Evolutionary conservation across 2,329 filamentous ascomycete species (phyloP).

Genomic region (Venturiaceae sp.): DNA sequence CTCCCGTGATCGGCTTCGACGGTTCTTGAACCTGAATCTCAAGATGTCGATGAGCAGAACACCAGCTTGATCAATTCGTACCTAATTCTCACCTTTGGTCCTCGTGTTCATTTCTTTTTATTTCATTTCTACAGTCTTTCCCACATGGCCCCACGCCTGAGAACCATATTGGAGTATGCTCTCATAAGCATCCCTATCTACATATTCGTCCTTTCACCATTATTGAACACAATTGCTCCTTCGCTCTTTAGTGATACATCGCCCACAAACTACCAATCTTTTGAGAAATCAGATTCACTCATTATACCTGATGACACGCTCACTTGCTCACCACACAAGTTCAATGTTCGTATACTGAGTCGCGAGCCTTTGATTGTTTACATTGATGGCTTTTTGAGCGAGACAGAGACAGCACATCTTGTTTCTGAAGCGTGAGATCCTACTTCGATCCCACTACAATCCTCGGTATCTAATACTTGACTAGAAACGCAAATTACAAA

Average conservation of each 20-base stretch:
- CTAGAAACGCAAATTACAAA: constrained; percentile 38
- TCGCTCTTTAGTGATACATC: neutral
- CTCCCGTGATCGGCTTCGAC: neutral
- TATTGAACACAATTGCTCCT: constrained; percentile 1
- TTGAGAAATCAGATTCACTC: constrained; percentile 24
- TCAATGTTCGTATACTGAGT: constrained; percentile 39
- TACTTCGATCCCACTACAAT: neutral
- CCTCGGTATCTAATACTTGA: neutral
- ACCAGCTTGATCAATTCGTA: neutral
- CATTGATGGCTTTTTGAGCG: constrained; percentile 44
- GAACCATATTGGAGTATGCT: constrained; percentile 6
- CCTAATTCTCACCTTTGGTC: neutral
- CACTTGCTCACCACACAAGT: constrained; percentile 26
- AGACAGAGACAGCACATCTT: constrained; percentile 28
- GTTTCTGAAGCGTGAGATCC: neutral
- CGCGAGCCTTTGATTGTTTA: constrained; percentile 48
- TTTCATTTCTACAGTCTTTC: neutral
- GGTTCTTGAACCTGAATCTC: too few species aligned
- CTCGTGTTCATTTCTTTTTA: neutral
- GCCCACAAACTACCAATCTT: constrained; percentile 11
- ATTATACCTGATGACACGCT: constrained; percentile 30
- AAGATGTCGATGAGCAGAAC: neutral
- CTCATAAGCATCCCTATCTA: constrained; percentile 9
- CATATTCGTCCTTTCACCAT: constrained; percentile 6
- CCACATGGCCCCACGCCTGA: neutral